Evolutionary conservation across 371 early-diverging fungal genomes (phyloP).

Genomic region (Haplosporangium sp.): DNA sequence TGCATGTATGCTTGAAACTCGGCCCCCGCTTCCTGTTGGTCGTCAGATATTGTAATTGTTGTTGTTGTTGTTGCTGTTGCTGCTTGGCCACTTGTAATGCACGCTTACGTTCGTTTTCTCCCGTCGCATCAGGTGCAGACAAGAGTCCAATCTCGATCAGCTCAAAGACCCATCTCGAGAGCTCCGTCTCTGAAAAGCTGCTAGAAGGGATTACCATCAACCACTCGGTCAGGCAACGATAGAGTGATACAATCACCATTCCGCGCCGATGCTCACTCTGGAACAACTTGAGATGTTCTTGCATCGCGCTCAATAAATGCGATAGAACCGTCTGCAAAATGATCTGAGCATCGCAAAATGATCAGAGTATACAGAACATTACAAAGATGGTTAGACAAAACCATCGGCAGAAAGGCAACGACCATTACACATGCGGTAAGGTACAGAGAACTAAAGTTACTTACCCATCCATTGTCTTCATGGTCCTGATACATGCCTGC

Average conservation of each 20-base stretch:
- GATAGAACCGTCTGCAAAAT: conserved; percentile 74
- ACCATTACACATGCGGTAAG: background rate
- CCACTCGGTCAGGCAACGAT: conserved; percentile 82
- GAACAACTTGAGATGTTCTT: conserved; percentile 73
- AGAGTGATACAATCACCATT: conserved; percentile 70
- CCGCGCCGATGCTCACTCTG: conserved; percentile 52
- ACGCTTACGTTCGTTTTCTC: conserved; percentile 35
- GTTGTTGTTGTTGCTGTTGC: conserved; percentile 24
- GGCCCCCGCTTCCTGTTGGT: conserved; percentile 29
- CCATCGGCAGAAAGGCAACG: too few species aligned
- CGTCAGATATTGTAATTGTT: conserved; percentile 3
- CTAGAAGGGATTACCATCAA: conserved; percentile 74
- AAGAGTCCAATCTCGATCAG: conserved; percentile 64
- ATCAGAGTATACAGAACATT: conserved; percentile 32
- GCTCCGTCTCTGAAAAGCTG: conserved; percentile 71
- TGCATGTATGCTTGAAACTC: conserved; percentile 34
- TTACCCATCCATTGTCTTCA: conserved; percentile 71
- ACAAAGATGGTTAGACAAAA: background rate
- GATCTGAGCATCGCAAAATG: conserved; percentile 59
- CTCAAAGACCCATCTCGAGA: conserved; percentile 78
- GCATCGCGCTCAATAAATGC: conserved; percentile 74
- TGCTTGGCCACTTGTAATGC: conserved; percentile 28
- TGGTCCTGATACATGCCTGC: conserved; percentile 69
- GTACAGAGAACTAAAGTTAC: background rate
- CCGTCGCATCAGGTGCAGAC: conserved; percentile 56